These are phyloP conservation scores for Retiboletus flavoniger DNA, from an alignment of 1,284 basidiomycete genomes.

Conservation along the genomic window DNA sequence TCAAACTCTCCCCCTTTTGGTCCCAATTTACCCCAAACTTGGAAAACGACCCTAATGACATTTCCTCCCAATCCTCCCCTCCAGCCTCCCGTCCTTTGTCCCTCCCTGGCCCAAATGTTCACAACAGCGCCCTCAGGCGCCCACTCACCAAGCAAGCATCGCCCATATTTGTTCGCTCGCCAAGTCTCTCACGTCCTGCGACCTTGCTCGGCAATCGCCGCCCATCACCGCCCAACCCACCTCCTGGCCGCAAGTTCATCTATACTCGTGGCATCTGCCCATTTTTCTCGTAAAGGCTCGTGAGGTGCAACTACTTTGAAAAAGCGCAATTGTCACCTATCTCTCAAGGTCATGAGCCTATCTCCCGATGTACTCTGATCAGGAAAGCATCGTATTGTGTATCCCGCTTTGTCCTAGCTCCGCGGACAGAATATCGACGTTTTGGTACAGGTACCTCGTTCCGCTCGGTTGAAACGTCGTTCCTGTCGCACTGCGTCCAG, in stretches of 20 bases:
- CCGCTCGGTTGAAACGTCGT: slow-evolving; percentile 7
- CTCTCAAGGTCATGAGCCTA: not conserved
- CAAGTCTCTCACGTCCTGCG: slow-evolving; percentile 1
- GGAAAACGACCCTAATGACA: slow-evolving; percentile 6
- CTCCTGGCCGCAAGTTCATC: not conserved
- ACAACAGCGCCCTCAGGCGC: not conserved
- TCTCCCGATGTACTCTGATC: not conserved
- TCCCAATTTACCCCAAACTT: slow-evolving; percentile 12
- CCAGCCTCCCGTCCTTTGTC: not conserved
- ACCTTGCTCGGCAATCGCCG: slow-evolving; percentile 20
- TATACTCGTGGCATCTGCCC: not conserved
- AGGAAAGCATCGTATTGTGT: slow-evolving; percentile 6
- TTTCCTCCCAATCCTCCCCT: slow-evolving; percentile 16
- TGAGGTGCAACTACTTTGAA: not conserved
- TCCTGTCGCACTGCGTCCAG: not conserved
- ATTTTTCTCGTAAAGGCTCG: not conserved
- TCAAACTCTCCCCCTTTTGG: slow-evolving; percentile 14
- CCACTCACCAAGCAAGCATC: not conserved
- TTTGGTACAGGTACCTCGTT: slow-evolving; percentile 3
- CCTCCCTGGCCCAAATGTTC: not conserved
- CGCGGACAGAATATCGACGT: slow-evolving; percentile 14
- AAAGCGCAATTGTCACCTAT: not conserved
- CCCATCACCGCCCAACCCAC: slow-evolving; percentile 4
- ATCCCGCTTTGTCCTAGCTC: slow-evolving; percentile 7
- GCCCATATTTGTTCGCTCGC: not conserved